Evolutionary conservation across 805 yeast genomes (phyloP).

Genomic region (Candida nanaspora): DNA sequence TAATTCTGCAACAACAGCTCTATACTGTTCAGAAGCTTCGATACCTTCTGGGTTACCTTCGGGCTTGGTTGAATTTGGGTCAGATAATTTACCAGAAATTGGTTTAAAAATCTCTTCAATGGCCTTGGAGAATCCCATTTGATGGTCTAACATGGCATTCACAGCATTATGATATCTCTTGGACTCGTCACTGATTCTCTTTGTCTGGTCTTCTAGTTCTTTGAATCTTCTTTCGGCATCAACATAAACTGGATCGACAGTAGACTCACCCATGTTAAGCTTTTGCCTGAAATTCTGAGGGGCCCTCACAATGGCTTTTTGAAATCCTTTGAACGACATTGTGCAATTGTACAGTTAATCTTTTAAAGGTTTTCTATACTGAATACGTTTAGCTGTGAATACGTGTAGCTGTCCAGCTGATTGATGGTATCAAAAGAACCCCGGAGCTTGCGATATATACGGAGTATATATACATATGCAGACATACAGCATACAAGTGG

Average conservation of each 20-base stretch:
- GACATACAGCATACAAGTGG: too few relatives aligned
- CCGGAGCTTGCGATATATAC: too few relatives aligned
- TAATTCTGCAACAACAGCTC: conserved; percentile 79
- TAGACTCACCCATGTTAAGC: conserved; percentile 75
- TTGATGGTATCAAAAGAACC: too few relatives aligned
- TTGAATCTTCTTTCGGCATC: conserved; percentile 97
- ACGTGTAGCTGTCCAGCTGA: too few relatives aligned
- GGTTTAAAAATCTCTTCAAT: conserved; percentile 96
- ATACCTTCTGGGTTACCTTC: conserved; percentile 98
- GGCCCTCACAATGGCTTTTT: conserved; percentile 74
- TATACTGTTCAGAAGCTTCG: conserved; percentile 86
- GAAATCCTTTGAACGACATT: conserved; percentile 87
- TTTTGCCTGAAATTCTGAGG: conserved; percentile 90
- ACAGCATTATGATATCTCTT: conserved; percentile 87
- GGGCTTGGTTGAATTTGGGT: conserved; percentile 76
- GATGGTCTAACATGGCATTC: conserved; percentile 88
- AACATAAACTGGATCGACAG: conserved; percentile 81
- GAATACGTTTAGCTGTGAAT: too few relatives aligned
- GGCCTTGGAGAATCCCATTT: conserved; percentile 90
- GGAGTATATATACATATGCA: too few relatives aligned
- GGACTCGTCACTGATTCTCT: conserved; percentile 83
- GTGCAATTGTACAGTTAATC: too few relatives aligned
- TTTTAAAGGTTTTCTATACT: too few relatives aligned
- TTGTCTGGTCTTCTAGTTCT: conserved; percentile 84
- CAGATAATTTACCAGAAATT: conserved; percentile 84